Evolutionary conservation across 2,329 filamentous ascomycete genomes (phyloP), one percentile per base, ranked within the genome.

Genomic region (Amauroascus verrucosus): DNA sequence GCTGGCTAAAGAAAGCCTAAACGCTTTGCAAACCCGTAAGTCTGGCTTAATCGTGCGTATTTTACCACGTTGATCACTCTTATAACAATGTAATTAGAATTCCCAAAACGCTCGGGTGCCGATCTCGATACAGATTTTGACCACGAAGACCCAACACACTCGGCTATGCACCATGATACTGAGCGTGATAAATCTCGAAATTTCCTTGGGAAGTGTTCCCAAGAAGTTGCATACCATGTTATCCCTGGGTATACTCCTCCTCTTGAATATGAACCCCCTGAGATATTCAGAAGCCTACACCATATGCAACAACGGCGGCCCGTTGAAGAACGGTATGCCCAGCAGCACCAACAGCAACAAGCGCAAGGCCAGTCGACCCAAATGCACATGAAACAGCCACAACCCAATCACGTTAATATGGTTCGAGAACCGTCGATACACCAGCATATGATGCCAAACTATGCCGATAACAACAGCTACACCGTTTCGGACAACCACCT

Each of bases 141-240:
- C 48, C 62, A 64, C 56, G 65, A 71, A 28, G 74, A 75, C 32
- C 62, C 67, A 57, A 62, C 69, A 62, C 61, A 72, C 56, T 64
- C 67, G 56, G 78, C 80, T 47, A 70, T 75, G 54, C 76, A 78
- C 51, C 75, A 79, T 56, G 80, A 83, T 53, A 71, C 73, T 45
- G 75, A 81, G 58, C 74, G 80, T 50, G 81, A 84, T 57, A 82
- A 82, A 64, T 83, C 80, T 47, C 77, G 78, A 54, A 70, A 77
- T 33, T 84, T 82, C 61, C 73, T 85, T 30, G 78, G 77, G 53
- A 83, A 82, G 67, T 84, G 81, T 63, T 77, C 83, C 48, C 79
- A 84, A 60, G 82, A 85, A 65, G 79, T 85, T 48, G 80, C 81
- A 2, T 85, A 85, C 61, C 78, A 85, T 56, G 74, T 85, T 32